Evolutionary conservation across 2,329 filamentous ascomycete species (phyloP), one percentile per base, ranked within the genome.

Genomic region (Ophiosphaerella narmari): DNA sequence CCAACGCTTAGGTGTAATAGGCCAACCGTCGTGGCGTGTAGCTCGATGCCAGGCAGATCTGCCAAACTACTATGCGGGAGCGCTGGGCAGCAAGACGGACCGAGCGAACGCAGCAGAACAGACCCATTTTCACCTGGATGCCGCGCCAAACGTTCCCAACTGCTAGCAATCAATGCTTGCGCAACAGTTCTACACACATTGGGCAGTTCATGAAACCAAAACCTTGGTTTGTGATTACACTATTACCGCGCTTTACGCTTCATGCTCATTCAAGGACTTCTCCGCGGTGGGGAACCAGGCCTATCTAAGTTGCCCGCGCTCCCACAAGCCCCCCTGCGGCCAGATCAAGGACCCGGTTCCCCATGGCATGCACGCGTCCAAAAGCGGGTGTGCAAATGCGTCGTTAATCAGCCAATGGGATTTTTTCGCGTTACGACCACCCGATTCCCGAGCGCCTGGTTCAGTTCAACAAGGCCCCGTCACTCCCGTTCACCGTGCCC

Each of bases 301-400:
- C n/a, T 18, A 31, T 29, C 14, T 29, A n/a, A 7, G n/a, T 32
- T 35, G n/a, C 32, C 37, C 34, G 23, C 38, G 46, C 42, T 46
- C n/a, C 31, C 35, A 50, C 40, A 16, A 36, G 18, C 47, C 34
- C 47, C 34, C 35, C 40, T 41, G 34, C 45, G 41, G 38, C 32
- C 34, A 52, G 43, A 57, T 52, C 44, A 41, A 35, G 39, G 46
- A 55, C 54, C 47, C 43, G 54, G 46, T 55, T 50, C 43, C 43
- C 52, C 47, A 42, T 50, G 14, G 31, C 37, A 44, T 55, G 52
- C 52, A 51, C 18, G 44, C 29, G 23, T 24, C 43, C 46, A 41
- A 21, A 43, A 45, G 18, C 44, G 45, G 39, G 39, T 16, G 39
- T 32, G 18, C 29, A 42, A 46, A 42, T 41, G 39, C 29, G 34